phyloP scores from a whole-genome alignment of 345 rosid species.

The Dovyalis caffra region DNA sequence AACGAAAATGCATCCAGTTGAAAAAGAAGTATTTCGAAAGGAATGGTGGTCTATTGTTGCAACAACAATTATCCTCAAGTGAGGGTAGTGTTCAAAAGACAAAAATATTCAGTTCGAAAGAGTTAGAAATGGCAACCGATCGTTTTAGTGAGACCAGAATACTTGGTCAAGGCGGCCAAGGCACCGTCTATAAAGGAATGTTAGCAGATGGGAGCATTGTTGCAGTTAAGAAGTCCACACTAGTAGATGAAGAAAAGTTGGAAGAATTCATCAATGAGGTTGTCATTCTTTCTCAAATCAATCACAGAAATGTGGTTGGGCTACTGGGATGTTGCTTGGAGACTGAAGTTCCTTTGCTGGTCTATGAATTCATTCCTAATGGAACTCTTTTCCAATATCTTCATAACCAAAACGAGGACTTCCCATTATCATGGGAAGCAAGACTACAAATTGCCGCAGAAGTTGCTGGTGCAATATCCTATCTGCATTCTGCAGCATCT shows the following conservation, averaged over 20 bases:
- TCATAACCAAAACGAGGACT: constrained; percentile 5
- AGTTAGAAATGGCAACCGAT: constrained; percentile 10
- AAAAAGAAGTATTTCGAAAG: neutral
- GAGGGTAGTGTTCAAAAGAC: neutral
- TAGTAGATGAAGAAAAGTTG: neutral
- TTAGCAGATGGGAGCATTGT: constrained; percentile 4
- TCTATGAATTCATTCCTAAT: constrained; percentile 14
- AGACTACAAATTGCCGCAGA: constrained; percentile 17
- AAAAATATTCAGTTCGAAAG: neutral
- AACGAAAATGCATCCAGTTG: no score
- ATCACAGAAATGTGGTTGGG: constrained; percentile 17
- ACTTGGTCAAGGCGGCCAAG: constrained; percentile 19
- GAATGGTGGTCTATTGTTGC: neutral
- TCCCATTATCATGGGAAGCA: constrained; percentile 7
- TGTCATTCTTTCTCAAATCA: constrained; percentile 15
- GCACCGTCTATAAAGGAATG: constrained; percentile 20
- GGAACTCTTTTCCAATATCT: constrained; percentile 14
- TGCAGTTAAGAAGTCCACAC: constrained; percentile 14
- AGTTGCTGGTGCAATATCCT: constrained; percentile 14
- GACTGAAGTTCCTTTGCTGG: constrained; percentile 6
- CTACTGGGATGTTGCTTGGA: constrained; percentile 17
- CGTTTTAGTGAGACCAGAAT: constrained; percentile 6
- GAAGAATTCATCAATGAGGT: constrained; percentile 18
- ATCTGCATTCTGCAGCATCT: constrained; percentile 20
- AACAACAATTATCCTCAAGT: neutral